These are phyloP conservation scores for Inonotus obliquus DNA, from an alignment of 1,284 basidiomycete species.

Conservation along the genomic window DNA sequence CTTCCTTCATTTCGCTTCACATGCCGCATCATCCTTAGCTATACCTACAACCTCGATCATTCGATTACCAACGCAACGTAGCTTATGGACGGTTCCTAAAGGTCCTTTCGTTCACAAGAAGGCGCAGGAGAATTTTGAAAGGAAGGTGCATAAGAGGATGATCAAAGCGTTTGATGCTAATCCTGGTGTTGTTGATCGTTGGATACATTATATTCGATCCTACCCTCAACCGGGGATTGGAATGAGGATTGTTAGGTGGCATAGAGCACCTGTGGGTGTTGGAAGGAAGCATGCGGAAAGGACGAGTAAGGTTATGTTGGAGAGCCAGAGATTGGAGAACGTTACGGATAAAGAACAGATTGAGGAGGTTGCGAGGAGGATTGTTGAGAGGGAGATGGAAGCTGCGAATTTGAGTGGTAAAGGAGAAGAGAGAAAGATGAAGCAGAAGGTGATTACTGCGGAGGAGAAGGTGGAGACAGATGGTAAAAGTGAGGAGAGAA, in stretches of 20 bases:
- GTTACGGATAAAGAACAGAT: slow-evolving; percentile 27
- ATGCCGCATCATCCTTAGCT: slow-evolving; percentile 79
- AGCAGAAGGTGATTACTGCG: neutral
- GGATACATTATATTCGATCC: slow-evolving; percentile 75
- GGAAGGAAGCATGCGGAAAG: slow-evolving; percentile 34
- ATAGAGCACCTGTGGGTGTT: slow-evolving; percentile 63
- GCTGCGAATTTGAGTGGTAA: slow-evolving; percentile 20
- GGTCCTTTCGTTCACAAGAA: slow-evolving; percentile 95
- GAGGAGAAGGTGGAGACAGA: neutral
- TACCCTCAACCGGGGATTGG: slow-evolving; percentile 86
- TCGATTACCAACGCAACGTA: slow-evolving; percentile 71
- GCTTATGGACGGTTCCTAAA: slow-evolving; percentile 84
- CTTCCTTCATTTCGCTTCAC: slow-evolving; percentile 81
- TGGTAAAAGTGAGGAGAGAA: too few relatives aligned
- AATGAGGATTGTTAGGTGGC: slow-evolving; percentile 78
- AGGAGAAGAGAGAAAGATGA: neutral
- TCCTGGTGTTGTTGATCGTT: slow-evolving; percentile 73
- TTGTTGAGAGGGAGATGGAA: slow-evolving; percentile 41
- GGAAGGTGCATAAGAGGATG: slow-evolving; percentile 76
- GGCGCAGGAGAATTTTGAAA: slow-evolving; percentile 93
- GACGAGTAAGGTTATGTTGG: slow-evolving; percentile 36
- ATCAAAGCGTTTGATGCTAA: slow-evolving; percentile 93
- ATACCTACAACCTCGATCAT: slow-evolving; percentile 76
- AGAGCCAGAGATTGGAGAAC: slow-evolving; percentile 23
- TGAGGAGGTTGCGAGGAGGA: slow-evolving; percentile 39